phyloP scores from a whole-genome alignment of 73 alveolate genomes.

The Paramecium biaurelia region DNA sequence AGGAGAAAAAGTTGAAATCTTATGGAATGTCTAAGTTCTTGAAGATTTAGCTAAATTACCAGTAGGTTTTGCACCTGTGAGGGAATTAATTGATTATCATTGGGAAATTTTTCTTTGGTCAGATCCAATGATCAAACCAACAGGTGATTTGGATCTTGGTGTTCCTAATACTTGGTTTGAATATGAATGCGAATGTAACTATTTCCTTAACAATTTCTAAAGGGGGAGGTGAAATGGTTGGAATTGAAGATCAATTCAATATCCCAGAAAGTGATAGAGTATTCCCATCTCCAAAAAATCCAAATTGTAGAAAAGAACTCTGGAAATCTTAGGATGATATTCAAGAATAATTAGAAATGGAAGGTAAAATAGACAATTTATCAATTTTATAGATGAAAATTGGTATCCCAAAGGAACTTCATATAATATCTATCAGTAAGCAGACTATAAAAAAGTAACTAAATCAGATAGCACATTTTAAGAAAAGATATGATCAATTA shows the following conservation, averaged over 20 bases:
- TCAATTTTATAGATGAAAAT: constrained; percentile 32
- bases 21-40: constrained; percentile 85
- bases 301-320: constrained; percentile 77
- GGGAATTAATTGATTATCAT: constrained; percentile 85
- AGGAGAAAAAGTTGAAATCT: constrained; percentile 91
- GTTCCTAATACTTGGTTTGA: constrained; percentile 94
- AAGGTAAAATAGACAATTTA: constrained; percentile 21
- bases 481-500: constrained; percentile 55
- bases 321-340: constrained; percentile 89
- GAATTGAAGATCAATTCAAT: constrained; percentile 81
- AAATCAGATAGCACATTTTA: constrained; percentile 3
- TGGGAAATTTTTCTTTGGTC: constrained; percentile 94
- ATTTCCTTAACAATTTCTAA: constrained; percentile 41
- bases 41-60: constrained; percentile 79
- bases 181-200: constrained; percentile 75
- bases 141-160: constrained; percentile 86
- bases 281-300: constrained; percentile 82
- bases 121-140: constrained; percentile 83
- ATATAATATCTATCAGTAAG: constrained; percentile 44
- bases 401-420: constrained; percentile 58
- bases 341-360: constrained; percentile 76
- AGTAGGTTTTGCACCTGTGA: constrained; percentile 82
- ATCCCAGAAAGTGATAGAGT: constrained; percentile 88
- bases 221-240: constrained; percentile 63
- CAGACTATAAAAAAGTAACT: neutral